Evolutionary conservation across 306 rosid species (phyloP).

Genomic region (Gynostemma pentaphyllum): DNA sequence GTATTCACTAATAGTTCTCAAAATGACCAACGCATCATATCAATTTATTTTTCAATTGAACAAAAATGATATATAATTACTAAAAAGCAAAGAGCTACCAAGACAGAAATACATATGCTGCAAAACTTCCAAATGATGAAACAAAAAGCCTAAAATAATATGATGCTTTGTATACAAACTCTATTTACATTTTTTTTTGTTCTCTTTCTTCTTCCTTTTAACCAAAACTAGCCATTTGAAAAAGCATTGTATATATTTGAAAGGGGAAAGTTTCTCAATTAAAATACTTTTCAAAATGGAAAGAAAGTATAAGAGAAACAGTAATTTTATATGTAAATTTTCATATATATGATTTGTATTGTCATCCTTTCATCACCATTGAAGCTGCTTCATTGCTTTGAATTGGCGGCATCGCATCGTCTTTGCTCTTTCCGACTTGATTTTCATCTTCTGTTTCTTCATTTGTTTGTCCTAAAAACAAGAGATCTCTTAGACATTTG

Average conservation of each 20-base stretch:
- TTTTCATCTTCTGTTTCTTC: neutral
- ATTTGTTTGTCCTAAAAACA: slow-evolving; percentile 17
- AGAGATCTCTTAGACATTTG: slow-evolving; percentile 21
- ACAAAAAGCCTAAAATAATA: too few relatives aligned
- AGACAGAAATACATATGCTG: too few relatives aligned
- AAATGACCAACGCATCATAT: too few relatives aligned
- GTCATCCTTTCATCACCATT: neutral
- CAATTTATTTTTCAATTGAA: too few relatives aligned
- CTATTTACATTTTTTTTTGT: neutral
- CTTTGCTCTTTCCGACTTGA: neutral
- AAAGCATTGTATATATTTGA: neutral
- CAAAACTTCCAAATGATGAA: too few relatives aligned
- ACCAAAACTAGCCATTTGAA: neutral
- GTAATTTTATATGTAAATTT: neutral
- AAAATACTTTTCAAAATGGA: neutral
- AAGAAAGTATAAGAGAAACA: neutral
- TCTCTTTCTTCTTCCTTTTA: neutral
- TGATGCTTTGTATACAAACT: slow-evolving; percentile 2
- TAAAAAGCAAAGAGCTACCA: too few relatives aligned
- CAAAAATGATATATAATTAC: too few relatives aligned
- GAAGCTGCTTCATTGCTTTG: neutral
- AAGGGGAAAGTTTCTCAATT: neutral
- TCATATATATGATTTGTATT: neutral
- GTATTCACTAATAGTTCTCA: too few relatives aligned
- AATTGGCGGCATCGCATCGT: neutral